These are phyloP conservation scores for Zopfia rhizophila DNA, from an alignment of 2,329 filamentous ascomycete genomes.

Conservation along the genomic window DNA sequence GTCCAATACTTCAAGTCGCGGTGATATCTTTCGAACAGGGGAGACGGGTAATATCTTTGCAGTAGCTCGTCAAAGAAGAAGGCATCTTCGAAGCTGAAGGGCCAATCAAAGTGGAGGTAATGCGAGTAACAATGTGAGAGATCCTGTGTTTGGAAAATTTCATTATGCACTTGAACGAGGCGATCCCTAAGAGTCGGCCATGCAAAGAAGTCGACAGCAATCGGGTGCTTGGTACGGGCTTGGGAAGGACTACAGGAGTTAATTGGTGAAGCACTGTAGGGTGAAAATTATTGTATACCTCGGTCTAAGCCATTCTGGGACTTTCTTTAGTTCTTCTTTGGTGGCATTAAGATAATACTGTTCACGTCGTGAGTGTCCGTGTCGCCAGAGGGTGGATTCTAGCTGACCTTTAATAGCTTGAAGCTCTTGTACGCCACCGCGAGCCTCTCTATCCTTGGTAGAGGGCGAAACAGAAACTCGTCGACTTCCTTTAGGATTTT, in stretches of 20 bases:
- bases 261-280: not conserved
- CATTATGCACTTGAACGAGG: conserved; percentile 33
- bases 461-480: conserved; percentile 39
- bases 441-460: conserved; percentile 36
- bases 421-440: conserved; percentile 45
- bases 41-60: conserved; percentile 30
- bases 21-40: conserved; percentile 45
- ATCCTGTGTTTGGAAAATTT: conserved; percentile 32
- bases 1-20: conserved; percentile 39
- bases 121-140: conserved; percentile 37
- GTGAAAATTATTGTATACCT: conserved; percentile 19
- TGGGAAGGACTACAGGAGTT: conserved; percentile 30
- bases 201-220: conserved; percentile 46
- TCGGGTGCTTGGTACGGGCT: conserved; percentile 37
- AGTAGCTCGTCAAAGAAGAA: conserved; percentile 38
- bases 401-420: conserved; percentile 45
- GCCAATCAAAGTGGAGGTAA: conserved; percentile 44
- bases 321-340: conserved; percentile 35
- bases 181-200: conserved; percentile 46
- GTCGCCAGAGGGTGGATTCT: not conserved
- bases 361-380: not conserved
- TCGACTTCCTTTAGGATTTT: conserved; percentile 42
- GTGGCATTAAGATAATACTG: conserved; percentile 46
- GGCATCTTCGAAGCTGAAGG: conserved; percentile 43
- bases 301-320: conserved; percentile 42